These are phyloP conservation scores for Thalia dealbata DNA, from an alignment of 176 grass and related monocot species.

Conservation along the genomic window DNA sequence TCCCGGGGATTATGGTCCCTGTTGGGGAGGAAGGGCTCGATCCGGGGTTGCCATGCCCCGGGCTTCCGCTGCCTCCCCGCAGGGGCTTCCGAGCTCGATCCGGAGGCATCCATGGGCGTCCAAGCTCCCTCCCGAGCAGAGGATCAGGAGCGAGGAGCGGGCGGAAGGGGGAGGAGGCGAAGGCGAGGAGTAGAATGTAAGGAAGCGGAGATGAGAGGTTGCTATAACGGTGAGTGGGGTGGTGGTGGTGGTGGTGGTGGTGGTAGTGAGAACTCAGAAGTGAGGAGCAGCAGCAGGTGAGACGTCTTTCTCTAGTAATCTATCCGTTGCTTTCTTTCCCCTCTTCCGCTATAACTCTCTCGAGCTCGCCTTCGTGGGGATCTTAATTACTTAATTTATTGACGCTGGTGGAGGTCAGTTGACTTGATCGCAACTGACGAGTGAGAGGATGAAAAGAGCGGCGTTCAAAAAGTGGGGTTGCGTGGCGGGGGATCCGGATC, in stretches of 20 bases:
- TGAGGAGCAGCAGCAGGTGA: not conserved
- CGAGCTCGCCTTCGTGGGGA: not conserved
- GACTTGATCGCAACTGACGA: not conserved
- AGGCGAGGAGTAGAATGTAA: conserved; percentile 7
- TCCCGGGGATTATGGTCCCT: conserved; percentile 76
- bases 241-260: no score
- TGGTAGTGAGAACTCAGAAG: not conserved
- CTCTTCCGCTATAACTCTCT: not conserved
- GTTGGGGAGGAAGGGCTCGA: conserved; percentile 64
- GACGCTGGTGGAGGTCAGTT: not conserved
- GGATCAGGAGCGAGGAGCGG: not conserved
- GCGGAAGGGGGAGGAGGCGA: not conserved
- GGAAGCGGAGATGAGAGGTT: not conserved
- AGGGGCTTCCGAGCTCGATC: conserved; percentile 20
- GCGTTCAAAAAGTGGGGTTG: no score
- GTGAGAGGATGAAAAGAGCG: no score
- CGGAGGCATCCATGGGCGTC: conserved; percentile 11
- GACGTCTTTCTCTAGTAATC: not conserved
- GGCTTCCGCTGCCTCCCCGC: not conserved
- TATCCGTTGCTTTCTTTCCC: not conserved
- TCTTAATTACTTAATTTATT: no score
- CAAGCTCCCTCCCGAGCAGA: not conserved
- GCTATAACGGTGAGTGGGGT: not conserved
- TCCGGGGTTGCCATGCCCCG: conserved; percentile 26
- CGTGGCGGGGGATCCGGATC: no score